Evolutionary conservation across 1,284 basidiomycete species (phyloP).

Genomic region (Ceratobasidium sp.): DNA sequence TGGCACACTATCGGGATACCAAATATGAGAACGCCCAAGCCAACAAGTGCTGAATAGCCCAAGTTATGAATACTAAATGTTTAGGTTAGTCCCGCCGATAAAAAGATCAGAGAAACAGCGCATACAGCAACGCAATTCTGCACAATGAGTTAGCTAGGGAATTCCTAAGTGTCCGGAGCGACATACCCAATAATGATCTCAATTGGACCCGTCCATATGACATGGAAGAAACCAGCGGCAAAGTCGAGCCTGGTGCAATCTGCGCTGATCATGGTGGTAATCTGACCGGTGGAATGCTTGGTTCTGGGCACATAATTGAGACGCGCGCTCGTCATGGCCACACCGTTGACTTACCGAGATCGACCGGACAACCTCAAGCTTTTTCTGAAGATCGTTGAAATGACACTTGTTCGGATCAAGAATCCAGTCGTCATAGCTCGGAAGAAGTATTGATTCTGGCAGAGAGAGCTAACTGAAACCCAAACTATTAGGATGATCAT

Average conservation of each 20-base stretch:
- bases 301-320: slow-evolving; percentile 12
- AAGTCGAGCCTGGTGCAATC: slow-evolving; percentile 67
- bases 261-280: slow-evolving; percentile 76
- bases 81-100: neutral
- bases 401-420: slow-evolving; percentile 43
- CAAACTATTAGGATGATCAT: neutral
- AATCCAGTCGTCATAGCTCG: slow-evolving; percentile 44
- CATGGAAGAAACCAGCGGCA: slow-evolving; percentile 61
- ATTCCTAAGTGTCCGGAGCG: slow-evolving; percentile 53
- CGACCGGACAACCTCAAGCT: slow-evolving; percentile 32
- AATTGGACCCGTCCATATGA: slow-evolving; percentile 57
- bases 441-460: slow-evolving; percentile 45
- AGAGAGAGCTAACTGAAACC: slow-evolving; percentile 31
- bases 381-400: slow-evolving; percentile 39
- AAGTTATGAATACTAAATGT: slow-evolving; percentile 47
- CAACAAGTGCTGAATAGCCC: slow-evolving; percentile 76
- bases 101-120: slow-evolving; percentile 52
- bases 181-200: slow-evolving; percentile 43
- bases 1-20: slow-evolving; percentile 50
- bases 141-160: slow-evolving; percentile 68
- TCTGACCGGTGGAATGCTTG: slow-evolving; percentile 68
- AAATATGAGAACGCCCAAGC: slow-evolving; percentile 63
- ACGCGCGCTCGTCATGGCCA: too few relatives aligned
- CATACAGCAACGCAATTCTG: slow-evolving; percentile 71
- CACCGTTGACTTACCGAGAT: slow-evolving; percentile 24